Evolutionary conservation across 352 stramenopile species (phyloP).

Genomic region (Phytophthora palmivora): DNA sequence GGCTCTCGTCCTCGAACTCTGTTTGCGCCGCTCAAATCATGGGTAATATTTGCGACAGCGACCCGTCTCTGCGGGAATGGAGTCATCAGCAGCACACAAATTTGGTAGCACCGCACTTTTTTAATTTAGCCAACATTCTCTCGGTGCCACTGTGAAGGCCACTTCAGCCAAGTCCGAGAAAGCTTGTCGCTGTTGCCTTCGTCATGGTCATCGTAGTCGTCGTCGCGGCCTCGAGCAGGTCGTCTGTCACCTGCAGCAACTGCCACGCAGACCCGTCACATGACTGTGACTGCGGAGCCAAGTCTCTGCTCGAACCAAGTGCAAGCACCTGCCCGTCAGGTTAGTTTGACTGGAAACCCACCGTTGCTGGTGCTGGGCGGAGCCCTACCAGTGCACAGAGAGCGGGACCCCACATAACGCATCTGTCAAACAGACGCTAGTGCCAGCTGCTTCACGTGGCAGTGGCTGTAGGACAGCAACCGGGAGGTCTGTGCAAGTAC

Average conservation of each 20-base stretch:
- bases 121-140: constrained; percentile 14
- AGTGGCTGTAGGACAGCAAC: not conserved
- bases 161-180: constrained; percentile 10
- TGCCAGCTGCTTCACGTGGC: constrained; percentile 12
- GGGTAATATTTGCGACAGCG: constrained; percentile 21
- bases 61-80: constrained; percentile 12
- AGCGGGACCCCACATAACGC: constrained; percentile 33
- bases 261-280: constrained; percentile 14
- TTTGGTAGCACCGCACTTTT: constrained; percentile 19
- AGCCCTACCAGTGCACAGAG: constrained; percentile 19
- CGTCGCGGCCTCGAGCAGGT: not conserved
- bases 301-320: constrained; percentile 15
- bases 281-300: not conserved
- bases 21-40: constrained; percentile 22
- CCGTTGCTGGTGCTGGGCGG: not conserved
- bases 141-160: constrained; percentile 15
- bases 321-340: constrained; percentile 7
- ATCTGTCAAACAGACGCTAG: constrained; percentile 12
- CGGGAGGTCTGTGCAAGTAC: not conserved
- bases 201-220: too few relatives aligned
- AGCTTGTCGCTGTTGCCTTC: constrained; percentile 12
- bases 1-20: not conserved
- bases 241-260: not conserved
- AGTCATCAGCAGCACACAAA: constrained; percentile 26
- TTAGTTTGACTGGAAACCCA: constrained; percentile 22